These are phyloP conservation scores for Penicillium malachiteum DNA, from an alignment of 495 filamentous ascomycete genomes.

Conservation along the genomic window DNA sequence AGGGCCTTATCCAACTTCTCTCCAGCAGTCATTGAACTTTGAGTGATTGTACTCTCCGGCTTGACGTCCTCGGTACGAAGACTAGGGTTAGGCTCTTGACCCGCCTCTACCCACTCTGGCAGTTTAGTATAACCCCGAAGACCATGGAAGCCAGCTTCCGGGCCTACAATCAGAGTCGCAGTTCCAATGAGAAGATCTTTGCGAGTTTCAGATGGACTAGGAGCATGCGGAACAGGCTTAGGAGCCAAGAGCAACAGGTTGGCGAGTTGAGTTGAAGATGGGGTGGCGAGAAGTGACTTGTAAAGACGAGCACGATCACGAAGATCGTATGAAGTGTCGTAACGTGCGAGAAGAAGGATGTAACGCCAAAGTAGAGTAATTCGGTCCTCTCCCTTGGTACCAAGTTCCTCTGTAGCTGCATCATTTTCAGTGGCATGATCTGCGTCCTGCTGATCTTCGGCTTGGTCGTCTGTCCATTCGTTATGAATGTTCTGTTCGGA, in stretches of 20 bases:
- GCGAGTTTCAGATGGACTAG: slow-evolving; percentile 77
- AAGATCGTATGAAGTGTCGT: slow-evolving; percentile 92
- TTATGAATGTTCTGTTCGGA: slow-evolving; percentile 29
- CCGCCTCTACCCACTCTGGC: slow-evolving; percentile 80
- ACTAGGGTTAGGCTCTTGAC: slow-evolving; percentile 73
- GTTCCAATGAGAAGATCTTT: slow-evolving; percentile 77
- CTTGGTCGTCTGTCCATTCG: slow-evolving; percentile 40
- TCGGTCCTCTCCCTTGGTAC: slow-evolving; percentile 54
- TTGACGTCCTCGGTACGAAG: slow-evolving; percentile 58
- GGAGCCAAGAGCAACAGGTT: slow-evolving; percentile 87
- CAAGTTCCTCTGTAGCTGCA: slow-evolving; percentile 19
- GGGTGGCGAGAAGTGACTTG: slow-evolving; percentile 73
- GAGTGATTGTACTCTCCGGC: slow-evolving; percentile 21
- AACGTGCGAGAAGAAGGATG: slow-evolving; percentile 78
- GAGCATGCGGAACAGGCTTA: slow-evolving; percentile 85
- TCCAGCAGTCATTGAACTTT: slow-evolving; percentile 53
- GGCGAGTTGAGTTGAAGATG: slow-evolving; percentile 77
- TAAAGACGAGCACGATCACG: slow-evolving; percentile 88
- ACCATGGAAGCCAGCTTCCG: slow-evolving; percentile 66
- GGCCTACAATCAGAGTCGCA: slow-evolving; percentile 78
- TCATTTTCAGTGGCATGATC: slow-evolving; percentile 27
- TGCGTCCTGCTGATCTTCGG: slow-evolving; percentile 31
- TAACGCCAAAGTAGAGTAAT: slow-evolving; percentile 80
- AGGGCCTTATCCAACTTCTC: slow-evolving; percentile 63
- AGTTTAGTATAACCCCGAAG: slow-evolving; percentile 73